A percentile compares a stretch with the other conserved stretches of the same genome.
These are phyloP conservation scores for Lanmaoa pseudosensibilis DNA, from an alignment of 768 basidiomycete species.

Conservation along the genomic window DNA sequence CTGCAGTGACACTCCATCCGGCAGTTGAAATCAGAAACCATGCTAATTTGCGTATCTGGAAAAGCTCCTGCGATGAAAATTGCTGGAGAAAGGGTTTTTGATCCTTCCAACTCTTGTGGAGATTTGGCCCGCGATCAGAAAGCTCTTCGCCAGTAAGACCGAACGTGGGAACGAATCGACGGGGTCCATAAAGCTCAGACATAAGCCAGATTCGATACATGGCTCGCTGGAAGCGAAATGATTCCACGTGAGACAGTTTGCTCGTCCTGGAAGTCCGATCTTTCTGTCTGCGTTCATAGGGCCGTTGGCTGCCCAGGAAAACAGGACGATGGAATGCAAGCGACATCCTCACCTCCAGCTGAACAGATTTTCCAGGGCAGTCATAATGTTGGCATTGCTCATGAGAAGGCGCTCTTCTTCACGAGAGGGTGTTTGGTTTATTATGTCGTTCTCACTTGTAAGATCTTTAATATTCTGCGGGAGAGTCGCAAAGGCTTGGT, in stretches of 20 bases:
- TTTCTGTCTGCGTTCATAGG: conserved; percentile 21
- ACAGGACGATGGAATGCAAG: too few relatives aligned
- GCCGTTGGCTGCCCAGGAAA: neutral
- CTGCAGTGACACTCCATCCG: neutral
- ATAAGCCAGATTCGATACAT: conserved; percentile 32
- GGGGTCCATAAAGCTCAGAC: conserved; percentile 11
- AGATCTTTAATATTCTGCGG: neutral
- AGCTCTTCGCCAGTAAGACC: neutral
- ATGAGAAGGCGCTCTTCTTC: conserved; percentile 26
- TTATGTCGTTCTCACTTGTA: conserved; percentile 10
- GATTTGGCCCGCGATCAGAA: neutral
- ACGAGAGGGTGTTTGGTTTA: conserved; percentile 17
- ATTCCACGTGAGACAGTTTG: conserved; percentile 31
- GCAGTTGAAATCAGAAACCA: neutral
- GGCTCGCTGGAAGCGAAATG: conserved; percentile 29
- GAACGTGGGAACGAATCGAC: neutral
- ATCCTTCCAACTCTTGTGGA: neutral
- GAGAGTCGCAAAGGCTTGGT: neutral
- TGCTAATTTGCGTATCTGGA: neutral
- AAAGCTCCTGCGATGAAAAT: conserved; percentile 2
- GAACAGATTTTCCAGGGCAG: conserved; percentile 36
- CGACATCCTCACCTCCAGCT: conserved; percentile 37
- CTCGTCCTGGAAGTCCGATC: conserved; percentile 33
- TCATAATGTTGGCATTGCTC: conserved; percentile 24
- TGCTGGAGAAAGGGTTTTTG: neutral